Evolutionary conservation across 139 green algal genomes (phyloP), one percentile per base, ranked within the genome.

Genomic region (Ettlia oleoabundans): DNA sequence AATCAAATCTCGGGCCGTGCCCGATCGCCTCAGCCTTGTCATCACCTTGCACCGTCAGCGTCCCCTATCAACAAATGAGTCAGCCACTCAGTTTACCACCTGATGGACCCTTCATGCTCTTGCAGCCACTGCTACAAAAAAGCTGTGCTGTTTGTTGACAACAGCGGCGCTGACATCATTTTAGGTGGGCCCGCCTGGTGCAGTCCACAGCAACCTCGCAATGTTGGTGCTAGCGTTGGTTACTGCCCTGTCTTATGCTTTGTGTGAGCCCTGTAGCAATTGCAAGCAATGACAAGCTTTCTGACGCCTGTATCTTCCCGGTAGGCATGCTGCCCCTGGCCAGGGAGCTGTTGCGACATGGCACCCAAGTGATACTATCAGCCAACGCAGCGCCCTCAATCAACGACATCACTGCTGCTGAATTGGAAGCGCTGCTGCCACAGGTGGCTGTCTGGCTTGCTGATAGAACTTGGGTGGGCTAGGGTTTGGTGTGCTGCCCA

Each of bases 361-460:
- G 94, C 52, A 90, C 86, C 0, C 30, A 86, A 43, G 95, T 98
- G 4, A 80, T 97, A 28, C 71, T 98, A 2, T 92, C 94, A 0
- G 95, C 94, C 61, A 99, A 99, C 83, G 81, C 89, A 0, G 51
- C 86, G 0, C 90, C 94, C 8, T 89, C 88, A 40, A 96, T 98
- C 79, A 99, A 99, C 85, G 96, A 99, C 91, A 95, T 98, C 69
- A 98, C 96, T 19, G 92, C 90, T 4, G 67, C 64, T 8, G 96
- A 98, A 88, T 91, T 98, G 35, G 38, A 71, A 28, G 82, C 78
- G 0, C 65, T 97, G 41, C 65, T 98, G 65, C 58, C 47, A 2
- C 9, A 55, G 38, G 87, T 88, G 3, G n/a, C n/a, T n/a, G n/a
- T n/a, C n/a, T n/a, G n/a, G n/a, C n/a, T n/a, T n/a, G n/a, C n/a